Evolutionary conservation across 2,329 filamentous ascomycete species (phyloP).

Genomic region (Phyllachora maydis): DNA sequence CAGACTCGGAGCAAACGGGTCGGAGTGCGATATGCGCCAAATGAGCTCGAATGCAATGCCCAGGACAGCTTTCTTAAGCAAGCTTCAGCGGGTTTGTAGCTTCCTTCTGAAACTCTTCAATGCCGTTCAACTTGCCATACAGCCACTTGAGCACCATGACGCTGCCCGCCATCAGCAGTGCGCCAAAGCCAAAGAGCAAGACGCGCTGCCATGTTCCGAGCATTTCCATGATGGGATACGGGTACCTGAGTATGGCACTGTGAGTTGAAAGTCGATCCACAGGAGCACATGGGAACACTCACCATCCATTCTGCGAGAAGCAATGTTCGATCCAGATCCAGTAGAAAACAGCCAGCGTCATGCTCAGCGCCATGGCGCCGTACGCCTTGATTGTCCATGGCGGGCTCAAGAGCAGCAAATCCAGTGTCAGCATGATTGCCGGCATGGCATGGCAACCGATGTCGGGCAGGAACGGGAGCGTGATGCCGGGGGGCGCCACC

Average conservation of each 20-base stretch:
- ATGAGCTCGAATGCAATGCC: too few relatives aligned
- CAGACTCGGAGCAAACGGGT: too few relatives aligned
- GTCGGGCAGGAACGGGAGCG: conserved; percentile 34
- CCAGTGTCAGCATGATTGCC: conserved; percentile 38
- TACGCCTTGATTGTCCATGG: conserved; percentile 47
- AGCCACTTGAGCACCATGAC: conserved; percentile 49
- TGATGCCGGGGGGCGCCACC: conserved; percentile 30
- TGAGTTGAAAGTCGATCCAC: conserved; percentile 3
- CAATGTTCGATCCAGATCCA: conserved; percentile 65
- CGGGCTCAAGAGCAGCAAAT: conserved; percentile 48
- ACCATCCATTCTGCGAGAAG: conserved; percentile 45
- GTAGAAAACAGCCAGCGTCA: conserved; percentile 40
- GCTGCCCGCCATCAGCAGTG: conserved; percentile 48
- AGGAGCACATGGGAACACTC: conserved; percentile 9
- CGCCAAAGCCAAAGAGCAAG: conserved; percentile 48
- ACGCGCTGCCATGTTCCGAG: conserved; percentile 45
- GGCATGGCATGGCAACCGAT: conserved; percentile 44
- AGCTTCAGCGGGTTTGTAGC: conserved; percentile 12
- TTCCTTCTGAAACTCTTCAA: conserved; percentile 17
- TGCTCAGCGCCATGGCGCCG: conserved; percentile 36
- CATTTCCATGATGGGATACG: conserved; percentile 65
- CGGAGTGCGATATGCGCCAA: too few relatives aligned
- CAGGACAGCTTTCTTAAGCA: conserved; percentile 3
- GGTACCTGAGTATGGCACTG: too few relatives aligned
- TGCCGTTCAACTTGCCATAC: conserved; percentile 46